Percentiles rank a stretch among this genome's conserved stretches.
Conservation (phyloP, 805 yeast species). For the Saccharomycopsis sp. region DNA sequence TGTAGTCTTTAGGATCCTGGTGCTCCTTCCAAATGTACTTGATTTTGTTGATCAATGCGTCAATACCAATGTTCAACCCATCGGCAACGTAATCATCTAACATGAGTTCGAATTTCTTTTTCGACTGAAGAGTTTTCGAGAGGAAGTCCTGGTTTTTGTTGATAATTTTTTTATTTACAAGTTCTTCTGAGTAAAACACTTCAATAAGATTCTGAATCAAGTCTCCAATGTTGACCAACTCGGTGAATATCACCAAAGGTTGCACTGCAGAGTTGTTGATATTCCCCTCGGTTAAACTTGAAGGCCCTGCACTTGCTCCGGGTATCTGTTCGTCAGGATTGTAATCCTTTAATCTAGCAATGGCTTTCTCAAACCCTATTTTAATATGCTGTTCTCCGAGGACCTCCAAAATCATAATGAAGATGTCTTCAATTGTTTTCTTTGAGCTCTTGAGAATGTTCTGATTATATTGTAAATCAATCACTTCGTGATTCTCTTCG, state of each 20-base stretch:
- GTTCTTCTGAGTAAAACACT: constrained; percentile 83
- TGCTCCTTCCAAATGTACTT: constrained; percentile 50
- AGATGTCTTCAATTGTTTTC: constrained; percentile 52
- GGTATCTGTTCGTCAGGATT: constrained; percentile 43
- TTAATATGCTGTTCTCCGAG: constrained; percentile 72
- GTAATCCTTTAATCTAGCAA: constrained; percentile 60
- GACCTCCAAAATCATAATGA: constrained; percentile 54
- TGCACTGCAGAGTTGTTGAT: constrained; percentile 39
- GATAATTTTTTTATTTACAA: constrained; percentile 47
- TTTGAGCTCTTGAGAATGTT: constrained; percentile 29
- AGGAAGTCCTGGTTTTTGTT: constrained; percentile 71
- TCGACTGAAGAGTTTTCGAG: constrained; percentile 68
- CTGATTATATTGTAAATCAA: constrained; percentile 29
- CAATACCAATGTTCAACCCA: constrained; percentile 89
- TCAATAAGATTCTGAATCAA: constrained; percentile 87
- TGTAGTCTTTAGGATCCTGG: constrained; percentile 57
- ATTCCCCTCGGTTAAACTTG: constrained; percentile 1
- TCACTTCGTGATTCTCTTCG: constrained; percentile 28
- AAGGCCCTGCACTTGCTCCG: constrained; percentile 25
- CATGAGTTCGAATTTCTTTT: constrained; percentile 71
- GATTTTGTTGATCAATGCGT: constrained; percentile 76
- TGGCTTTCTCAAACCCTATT: constrained; percentile 79
- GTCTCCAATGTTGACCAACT: constrained; percentile 88
- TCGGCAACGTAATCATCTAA: constrained; percentile 88
- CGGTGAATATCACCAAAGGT: constrained; percentile 82